Conservation (phyloP, 2,329 filamentous ascomycete species). For the Colletotrichum sp. region DNA sequence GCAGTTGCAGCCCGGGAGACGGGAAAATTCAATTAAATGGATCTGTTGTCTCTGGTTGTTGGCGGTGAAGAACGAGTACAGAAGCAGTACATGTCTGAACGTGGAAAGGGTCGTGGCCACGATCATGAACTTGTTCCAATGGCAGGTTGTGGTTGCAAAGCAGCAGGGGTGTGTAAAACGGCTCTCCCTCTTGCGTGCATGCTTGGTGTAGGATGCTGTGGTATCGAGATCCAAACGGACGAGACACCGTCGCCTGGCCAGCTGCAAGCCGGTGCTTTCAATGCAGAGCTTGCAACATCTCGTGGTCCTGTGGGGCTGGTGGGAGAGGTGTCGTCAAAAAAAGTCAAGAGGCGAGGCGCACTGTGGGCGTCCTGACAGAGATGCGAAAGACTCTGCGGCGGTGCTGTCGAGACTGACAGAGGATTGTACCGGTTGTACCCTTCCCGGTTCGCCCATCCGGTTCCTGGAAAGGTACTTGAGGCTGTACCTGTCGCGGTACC, state of each 20-base stretch:
- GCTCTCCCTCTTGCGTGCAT: not conserved
- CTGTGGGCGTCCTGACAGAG: not conserved
- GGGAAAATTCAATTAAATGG: conserved; percentile 16
- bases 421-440: not conserved
- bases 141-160: not conserved
- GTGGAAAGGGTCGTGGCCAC: not conserved
- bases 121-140: conserved; percentile 4
- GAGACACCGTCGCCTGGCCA: conserved; percentile 10
- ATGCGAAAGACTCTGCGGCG: not conserved
- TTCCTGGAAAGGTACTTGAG: conserved; percentile 16
- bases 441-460: conserved; percentile 17
- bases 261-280: conserved; percentile 13
- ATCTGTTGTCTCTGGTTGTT: conserved; percentile 6
- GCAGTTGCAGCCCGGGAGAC: not conserved
- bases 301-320: conserved; percentile 15
- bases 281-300: conserved; percentile 19
- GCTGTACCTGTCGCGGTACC: not conserved
- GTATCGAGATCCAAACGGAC: conserved; percentile 20
- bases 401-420: not conserved
- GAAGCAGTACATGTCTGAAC: not conserved
- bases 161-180: conserved; percentile 8
- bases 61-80: conserved; percentile 11
- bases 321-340: not conserved
- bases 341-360: not conserved
- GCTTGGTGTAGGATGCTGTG: conserved; percentile 2